Evolutionary conservation across 1,284 basidiomycete species (phyloP).

Genomic region (Ganoderma multipileum): DNA sequence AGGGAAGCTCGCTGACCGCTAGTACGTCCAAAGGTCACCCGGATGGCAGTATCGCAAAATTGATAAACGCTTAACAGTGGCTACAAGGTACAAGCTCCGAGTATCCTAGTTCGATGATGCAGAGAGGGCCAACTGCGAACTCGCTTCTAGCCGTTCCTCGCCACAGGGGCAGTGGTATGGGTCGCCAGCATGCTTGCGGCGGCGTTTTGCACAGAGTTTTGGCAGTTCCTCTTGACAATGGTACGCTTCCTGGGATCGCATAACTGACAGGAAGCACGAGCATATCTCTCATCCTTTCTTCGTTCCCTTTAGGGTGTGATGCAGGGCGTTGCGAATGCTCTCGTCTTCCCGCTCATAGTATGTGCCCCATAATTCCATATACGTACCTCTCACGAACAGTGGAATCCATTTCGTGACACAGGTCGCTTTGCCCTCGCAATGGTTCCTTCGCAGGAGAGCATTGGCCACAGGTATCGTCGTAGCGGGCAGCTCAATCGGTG

Average conservation of each 20-base stretch:
- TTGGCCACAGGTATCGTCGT: conserved; percentile 32
- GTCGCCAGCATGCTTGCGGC: conserved; percentile 35
- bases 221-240: conserved; percentile 39
- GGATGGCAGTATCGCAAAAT: neutral
- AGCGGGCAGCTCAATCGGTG: conserved; percentile 31
- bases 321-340: conserved; percentile 28
- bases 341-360: conserved; percentile 32
- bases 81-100: conserved; percentile 24
- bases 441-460: conserved; percentile 30
- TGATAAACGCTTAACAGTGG: conserved; percentile 22
- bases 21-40: conserved; percentile 25
- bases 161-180: conserved; percentile 34
- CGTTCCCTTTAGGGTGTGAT: conserved; percentile 24
- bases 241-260: conserved; percentile 10
- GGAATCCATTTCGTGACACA: neutral
- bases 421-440: conserved; percentile 31
- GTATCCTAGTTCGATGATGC: neutral
- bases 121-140: neutral
- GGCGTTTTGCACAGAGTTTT: conserved; percentile 36
- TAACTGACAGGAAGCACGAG: neutral
- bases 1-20: conserved; percentile 39
- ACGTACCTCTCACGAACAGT: neutral
- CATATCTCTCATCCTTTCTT: neutral
- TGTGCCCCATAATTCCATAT: neutral
- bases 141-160: conserved; percentile 31